Percentiles rank a stretch among this genome's conserved stretches.
Conservation (phyloP, 1,284 basidiomycete genomes). For the Malassezia arunalokei region DNA sequence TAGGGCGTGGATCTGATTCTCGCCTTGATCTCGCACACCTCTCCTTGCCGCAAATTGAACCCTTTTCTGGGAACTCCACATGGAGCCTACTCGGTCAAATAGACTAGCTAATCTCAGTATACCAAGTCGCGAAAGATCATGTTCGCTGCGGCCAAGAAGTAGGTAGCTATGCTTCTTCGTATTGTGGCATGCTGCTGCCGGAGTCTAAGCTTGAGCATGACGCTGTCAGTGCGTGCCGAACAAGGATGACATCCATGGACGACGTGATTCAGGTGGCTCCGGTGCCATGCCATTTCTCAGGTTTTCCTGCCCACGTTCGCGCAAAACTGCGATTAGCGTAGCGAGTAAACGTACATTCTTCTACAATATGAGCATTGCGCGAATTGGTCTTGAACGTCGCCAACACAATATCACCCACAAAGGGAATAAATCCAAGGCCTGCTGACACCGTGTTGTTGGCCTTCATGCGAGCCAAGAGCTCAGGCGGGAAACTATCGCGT, state of each 20-base stretch:
- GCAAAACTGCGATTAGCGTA: not conserved
- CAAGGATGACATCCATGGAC: not conserved
- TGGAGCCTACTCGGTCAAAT: too few species aligned
- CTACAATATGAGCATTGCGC: slow-evolving; percentile 57
- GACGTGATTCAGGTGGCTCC: not conserved
- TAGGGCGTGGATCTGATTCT: slow-evolving; percentile 25
- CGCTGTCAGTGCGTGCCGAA: too few species aligned
- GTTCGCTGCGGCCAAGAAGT: too few species aligned
- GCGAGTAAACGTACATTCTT: slow-evolving; percentile 19
- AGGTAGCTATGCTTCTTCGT: too few species aligned
- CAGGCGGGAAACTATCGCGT: slow-evolving; percentile 20
- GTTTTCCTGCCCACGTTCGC: slow-evolving; percentile 1
- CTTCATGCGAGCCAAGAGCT: slow-evolving; percentile 51
- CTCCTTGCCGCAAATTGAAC: not conserved
- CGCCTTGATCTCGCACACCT: not conserved
- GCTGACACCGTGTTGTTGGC: slow-evolving; percentile 65
- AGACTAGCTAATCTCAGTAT: too few species aligned
- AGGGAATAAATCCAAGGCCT: slow-evolving; percentile 61
- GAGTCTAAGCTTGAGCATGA: too few species aligned
- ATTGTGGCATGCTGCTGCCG: too few species aligned
- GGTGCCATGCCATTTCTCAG: not conserved
- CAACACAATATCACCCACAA: slow-evolving; percentile 65
- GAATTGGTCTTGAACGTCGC: slow-evolving; percentile 76
- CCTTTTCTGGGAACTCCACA: not conserved
- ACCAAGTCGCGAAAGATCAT: too few species aligned